Conservation (phyloP, 768 basidiomycete species). For the Trichaptum fuscoviolaceum region DNA sequence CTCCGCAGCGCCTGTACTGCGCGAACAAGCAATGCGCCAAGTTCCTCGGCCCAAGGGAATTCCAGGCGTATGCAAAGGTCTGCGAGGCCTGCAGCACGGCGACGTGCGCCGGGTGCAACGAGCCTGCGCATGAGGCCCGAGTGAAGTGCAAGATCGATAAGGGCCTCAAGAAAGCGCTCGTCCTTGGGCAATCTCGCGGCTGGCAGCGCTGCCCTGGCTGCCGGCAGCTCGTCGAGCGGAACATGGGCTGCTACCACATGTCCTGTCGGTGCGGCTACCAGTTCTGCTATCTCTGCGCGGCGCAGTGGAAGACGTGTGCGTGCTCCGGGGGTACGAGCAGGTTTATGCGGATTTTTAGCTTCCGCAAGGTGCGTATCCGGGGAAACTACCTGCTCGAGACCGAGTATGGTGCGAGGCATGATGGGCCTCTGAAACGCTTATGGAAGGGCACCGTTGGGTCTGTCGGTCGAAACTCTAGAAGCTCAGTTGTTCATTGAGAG, state of each 20-base stretch:
- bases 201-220: slow-evolving; percentile 39
- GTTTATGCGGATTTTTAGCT: neutral
- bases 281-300: slow-evolving; percentile 41
- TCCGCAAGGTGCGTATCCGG: neutral
- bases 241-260: slow-evolving; percentile 35
- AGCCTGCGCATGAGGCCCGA: slow-evolving; percentile 5
- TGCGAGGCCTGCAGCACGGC: slow-evolving; percentile 28
- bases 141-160: slow-evolving; percentile 13
- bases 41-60: slow-evolving; percentile 32
- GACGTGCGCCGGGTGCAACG: slow-evolving; percentile 19
- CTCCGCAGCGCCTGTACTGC: slow-evolving; percentile 34
- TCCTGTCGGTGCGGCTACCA: slow-evolving; percentile 33
- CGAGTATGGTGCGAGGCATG: neutral
- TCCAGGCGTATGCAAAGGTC: slow-evolving; percentile 14
- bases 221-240: slow-evolving; percentile 32
- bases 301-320: slow-evolving; percentile 20
- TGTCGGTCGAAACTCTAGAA: neutral
- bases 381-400: neutral
- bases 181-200: slow-evolving; percentile 21
- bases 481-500: neutral
- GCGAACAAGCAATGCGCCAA: slow-evolving; percentile 28
- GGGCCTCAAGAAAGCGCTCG: slow-evolving; percentile 24
- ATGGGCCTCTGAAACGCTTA: neutral
- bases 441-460: neutral
- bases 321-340: slow-evolving; percentile 12